phyloP scores from a whole-genome alignment of 129 eudicot species.

The Logfia minima region DNA sequence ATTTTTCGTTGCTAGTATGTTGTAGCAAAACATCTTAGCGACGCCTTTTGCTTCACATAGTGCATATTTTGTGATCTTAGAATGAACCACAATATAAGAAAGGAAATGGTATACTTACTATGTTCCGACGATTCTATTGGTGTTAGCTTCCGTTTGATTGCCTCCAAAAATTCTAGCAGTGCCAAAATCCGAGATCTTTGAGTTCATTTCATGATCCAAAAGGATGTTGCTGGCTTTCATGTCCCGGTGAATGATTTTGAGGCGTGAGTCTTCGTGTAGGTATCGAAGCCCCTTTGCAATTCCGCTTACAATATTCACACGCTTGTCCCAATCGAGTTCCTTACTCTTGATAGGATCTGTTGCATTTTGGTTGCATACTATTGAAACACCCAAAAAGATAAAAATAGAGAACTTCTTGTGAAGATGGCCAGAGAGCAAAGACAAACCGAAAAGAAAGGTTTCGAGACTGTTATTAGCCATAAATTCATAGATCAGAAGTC shows the following conservation, averaged over 20 bases:
- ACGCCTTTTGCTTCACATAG: too few relatives aligned
- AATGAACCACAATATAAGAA: neutral
- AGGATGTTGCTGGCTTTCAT: conserved; percentile 46
- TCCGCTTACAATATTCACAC: conserved; percentile 46
- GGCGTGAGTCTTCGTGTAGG: conserved; percentile 55
- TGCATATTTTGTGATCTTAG: too few relatives aligned
- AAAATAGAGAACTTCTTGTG: neutral
- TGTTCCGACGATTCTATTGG: conserved; percentile 50
- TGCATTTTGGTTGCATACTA: neutral
- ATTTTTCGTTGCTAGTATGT: too few relatives aligned
- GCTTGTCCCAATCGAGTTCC: conserved; percentile 45
- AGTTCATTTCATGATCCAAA: conserved; percentile 44
- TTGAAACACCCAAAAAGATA: neutral
- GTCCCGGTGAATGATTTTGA: conserved; percentile 47
- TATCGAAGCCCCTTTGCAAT: conserved; percentile 56
- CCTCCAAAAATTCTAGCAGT: conserved; percentile 45
- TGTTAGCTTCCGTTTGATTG: conserved; percentile 39
- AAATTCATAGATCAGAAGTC: conserved; percentile 50
- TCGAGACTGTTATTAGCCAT: conserved; percentile 54
- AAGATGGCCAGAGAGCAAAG: neutral
- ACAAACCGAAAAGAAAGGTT: conserved; percentile 40
- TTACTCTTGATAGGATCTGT: conserved; percentile 39
- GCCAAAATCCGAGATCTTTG: conserved; percentile 61
- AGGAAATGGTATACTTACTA: conserved; percentile 34
- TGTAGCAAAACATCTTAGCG: too few relatives aligned